These are phyloP conservation scores for Schizophyllum amplum DNA, from an alignment of 1,284 basidiomycete genomes.

Conservation along the genomic window DNA sequence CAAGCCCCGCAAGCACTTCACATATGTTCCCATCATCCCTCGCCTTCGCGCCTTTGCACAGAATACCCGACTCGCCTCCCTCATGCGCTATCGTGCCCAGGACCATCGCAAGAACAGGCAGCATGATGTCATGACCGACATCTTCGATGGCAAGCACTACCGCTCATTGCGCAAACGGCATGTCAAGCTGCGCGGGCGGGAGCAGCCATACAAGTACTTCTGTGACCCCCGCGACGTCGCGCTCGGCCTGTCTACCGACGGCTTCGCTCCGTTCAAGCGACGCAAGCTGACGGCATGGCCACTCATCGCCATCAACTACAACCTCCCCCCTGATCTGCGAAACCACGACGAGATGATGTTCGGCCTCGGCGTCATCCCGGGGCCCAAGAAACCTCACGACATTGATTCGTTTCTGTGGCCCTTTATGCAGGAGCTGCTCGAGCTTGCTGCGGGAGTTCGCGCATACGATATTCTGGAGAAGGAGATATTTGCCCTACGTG, in stretches of 20 bases:
- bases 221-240: constrained; percentile 23
- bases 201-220: constrained; percentile 19
- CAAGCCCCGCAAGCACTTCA: constrained; percentile 17
- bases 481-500: constrained; percentile 25
- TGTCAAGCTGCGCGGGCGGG: constrained; percentile 14
- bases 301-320: constrained; percentile 31
- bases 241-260: constrained; percentile 27
- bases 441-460: constrained; percentile 26
- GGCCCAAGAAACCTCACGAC: constrained; percentile 33
- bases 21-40: constrained; percentile 22
- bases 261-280: constrained; percentile 30
- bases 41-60: constrained; percentile 15
- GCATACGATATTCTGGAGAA: constrained; percentile 23
- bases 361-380: constrained; percentile 32
- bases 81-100: constrained; percentile 11
- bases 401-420: constrained; percentile 35
- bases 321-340: constrained; percentile 26
- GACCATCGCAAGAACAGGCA: constrained; percentile 1
- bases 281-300: constrained; percentile 33
- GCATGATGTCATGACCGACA: constrained; percentile 17
- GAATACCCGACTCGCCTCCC: constrained; percentile 9
- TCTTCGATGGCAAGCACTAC: constrained; percentile 26
- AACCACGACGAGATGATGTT: constrained; percentile 26
- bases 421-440: constrained; percentile 26
- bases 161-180: constrained; percentile 9